These are phyloP conservation scores for Tephrocybe sp. DNA, from an alignment of 768 basidiomycete species.

Conservation along the genomic window DNA sequence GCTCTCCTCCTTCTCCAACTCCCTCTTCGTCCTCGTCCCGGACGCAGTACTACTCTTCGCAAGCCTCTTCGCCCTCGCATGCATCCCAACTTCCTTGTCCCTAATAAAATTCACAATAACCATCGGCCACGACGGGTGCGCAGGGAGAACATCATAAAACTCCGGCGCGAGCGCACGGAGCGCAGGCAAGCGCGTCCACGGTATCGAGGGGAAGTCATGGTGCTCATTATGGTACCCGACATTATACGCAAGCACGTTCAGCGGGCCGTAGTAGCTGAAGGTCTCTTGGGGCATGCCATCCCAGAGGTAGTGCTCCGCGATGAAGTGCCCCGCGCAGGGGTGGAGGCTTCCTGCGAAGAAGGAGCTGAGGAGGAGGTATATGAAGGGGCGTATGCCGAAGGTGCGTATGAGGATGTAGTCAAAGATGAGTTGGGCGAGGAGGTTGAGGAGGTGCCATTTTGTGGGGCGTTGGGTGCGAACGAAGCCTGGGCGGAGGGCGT, in stretches of 20 bases:
- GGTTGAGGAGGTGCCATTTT: slow-evolving; percentile 82
- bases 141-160: slow-evolving; percentile 85
- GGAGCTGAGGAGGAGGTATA: slow-evolving; percentile 84
- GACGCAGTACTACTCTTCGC: slow-evolving; percentile 29
- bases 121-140: slow-evolving; percentile 93
- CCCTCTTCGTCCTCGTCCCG: background rate
- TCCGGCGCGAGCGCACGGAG: slow-evolving; percentile 85
- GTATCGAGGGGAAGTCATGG: slow-evolving; percentile 95
- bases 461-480: slow-evolving; percentile 82
- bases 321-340: slow-evolving; percentile 96
- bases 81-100: slow-evolving; percentile 85
- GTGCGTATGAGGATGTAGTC: slow-evolving; percentile 60
- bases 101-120: slow-evolving; percentile 93
- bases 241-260: slow-evolving; percentile 92
- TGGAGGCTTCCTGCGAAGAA: slow-evolving; percentile 98
- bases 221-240: slow-evolving; percentile 99
- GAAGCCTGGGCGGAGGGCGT: slow-evolving; percentile 93
- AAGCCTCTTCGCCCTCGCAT: slow-evolving; percentile 79
- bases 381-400: slow-evolving; percentile 46
- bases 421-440: slow-evolving; percentile 65
- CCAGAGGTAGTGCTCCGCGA: slow-evolving; percentile 96
- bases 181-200: slow-evolving; percentile 91
- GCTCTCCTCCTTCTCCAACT: slow-evolving; percentile 2
- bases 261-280: slow-evolving; percentile 91
- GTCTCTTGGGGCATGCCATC: slow-evolving; percentile 93